Evolutionary conservation across 352 stramenopile species (phyloP).

Genomic region (Globisporangium splendens): DNA sequence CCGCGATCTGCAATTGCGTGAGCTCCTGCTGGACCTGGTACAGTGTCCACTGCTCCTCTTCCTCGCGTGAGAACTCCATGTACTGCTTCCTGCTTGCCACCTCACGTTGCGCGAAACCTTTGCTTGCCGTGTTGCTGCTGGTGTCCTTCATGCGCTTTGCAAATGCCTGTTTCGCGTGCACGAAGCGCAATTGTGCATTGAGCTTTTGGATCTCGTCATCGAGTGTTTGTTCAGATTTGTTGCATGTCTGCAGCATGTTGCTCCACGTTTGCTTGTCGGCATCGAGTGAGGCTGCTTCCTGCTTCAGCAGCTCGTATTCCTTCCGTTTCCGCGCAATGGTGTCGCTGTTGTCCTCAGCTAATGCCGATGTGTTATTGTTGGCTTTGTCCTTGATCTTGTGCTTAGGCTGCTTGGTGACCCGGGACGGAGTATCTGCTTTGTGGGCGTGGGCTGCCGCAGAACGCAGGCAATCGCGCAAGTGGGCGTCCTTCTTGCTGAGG

Average conservation of each 20-base stretch:
- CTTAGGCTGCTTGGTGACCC: neutral
- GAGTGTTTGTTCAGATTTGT: conserved; percentile 25
- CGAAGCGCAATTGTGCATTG: conserved; percentile 37
- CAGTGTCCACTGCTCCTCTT: conserved; percentile 55
- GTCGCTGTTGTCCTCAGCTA: conserved; percentile 7
- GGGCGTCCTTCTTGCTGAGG: conserved; percentile 54
- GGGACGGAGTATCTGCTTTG: too few relatives aligned
- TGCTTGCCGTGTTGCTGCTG: neutral
- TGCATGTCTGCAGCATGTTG: conserved; percentile 22
- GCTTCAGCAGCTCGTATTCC: conserved; percentile 37
- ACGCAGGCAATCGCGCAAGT: conserved; percentile 48
- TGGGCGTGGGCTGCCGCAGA: conserved; percentile 1
- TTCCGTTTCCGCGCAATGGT: conserved; percentile 21
- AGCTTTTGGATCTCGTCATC: conserved; percentile 29
- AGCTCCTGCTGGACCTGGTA: conserved; percentile 59
- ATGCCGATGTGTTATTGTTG: neutral
- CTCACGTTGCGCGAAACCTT: conserved; percentile 14
- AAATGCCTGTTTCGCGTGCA: conserved; percentile 47
- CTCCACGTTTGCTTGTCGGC: conserved; percentile 20
- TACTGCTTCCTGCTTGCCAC: conserved; percentile 36
- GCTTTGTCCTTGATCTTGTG: conserved; percentile 9
- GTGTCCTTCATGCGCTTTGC: conserved; percentile 31
- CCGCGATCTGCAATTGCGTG: conserved; percentile 47
- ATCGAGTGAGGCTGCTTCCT: conserved; percentile 13
- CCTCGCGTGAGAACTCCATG: conserved; percentile 43